These are phyloP conservation scores for Citrus reticulata DNA, from an alignment of 345 rosid genomes.

Conservation along the genomic window DNA sequence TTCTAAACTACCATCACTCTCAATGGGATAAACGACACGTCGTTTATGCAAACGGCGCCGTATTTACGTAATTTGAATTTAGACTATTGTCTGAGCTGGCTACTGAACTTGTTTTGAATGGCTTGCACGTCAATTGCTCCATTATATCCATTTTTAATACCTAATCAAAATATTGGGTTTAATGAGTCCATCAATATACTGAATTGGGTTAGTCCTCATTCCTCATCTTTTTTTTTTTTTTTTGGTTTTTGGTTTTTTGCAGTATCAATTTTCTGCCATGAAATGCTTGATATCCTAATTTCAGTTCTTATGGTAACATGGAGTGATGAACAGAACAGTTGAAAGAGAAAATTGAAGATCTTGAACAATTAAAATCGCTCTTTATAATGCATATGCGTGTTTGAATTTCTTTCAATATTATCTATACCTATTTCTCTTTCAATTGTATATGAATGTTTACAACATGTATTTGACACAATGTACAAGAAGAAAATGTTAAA, in stretches of 20 bases:
- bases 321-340: neutral
- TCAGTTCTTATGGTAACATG: neutral
- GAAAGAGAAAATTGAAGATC: neutral
- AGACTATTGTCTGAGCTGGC: no score
- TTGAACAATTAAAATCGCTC: neutral
- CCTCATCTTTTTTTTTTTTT: neutral
- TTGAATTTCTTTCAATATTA: neutral
- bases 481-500: neutral
- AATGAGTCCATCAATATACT: neutral
- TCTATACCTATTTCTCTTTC: neutral
- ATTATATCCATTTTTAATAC: neutral
- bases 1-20: no score
- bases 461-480: neutral
- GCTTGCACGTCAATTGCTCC: neutral
- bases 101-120: no score
- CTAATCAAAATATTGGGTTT: neutral
- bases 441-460: neutral
- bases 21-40: no score
- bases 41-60: neutral
- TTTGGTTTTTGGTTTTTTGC: no score
- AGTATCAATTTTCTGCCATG: neutral
- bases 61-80: no score
- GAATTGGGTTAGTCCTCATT: neutral
- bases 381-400: neutral
- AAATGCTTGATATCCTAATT: neutral